phyloP scores from a whole-genome alignment of 169 alveolate genomes.

The Perkinsus chesapeaki region DNA sequence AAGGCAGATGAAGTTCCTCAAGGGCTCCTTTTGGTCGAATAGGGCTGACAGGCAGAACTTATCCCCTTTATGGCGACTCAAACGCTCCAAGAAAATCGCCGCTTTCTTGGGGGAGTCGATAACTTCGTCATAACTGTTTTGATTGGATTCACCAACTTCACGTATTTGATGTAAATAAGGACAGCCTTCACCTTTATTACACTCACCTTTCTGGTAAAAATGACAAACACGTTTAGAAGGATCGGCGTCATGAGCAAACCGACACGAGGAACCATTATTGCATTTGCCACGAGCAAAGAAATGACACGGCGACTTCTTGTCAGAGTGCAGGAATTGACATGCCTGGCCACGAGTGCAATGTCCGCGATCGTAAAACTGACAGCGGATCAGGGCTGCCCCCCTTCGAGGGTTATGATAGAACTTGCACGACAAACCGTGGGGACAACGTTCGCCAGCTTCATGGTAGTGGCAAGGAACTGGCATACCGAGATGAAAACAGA shows the following conservation, averaged over 20 bases:
- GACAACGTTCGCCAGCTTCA: background rate
- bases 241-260: background rate
- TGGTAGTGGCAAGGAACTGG: background rate
- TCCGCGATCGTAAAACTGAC: background rate
- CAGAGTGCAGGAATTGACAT: background rate
- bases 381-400: background rate
- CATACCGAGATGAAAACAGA: background rate
- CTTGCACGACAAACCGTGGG: background rate
- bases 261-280: background rate
- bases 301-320: background rate
- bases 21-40: background rate
- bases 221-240: background rate
- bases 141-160: background rate
- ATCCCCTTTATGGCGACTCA: background rate
- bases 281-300: background rate
- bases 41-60: background rate
- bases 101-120: background rate
- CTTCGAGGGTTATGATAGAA: background rate
- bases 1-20: background rate
- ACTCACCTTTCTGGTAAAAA: background rate
- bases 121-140: background rate
- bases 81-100: background rate
- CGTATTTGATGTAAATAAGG: background rate
- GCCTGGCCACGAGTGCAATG: background rate
- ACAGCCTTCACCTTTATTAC: background rate